Conservation (phyloP, 2,329 filamentous ascomycete genomes). For the Penicillium sp. region DNA sequence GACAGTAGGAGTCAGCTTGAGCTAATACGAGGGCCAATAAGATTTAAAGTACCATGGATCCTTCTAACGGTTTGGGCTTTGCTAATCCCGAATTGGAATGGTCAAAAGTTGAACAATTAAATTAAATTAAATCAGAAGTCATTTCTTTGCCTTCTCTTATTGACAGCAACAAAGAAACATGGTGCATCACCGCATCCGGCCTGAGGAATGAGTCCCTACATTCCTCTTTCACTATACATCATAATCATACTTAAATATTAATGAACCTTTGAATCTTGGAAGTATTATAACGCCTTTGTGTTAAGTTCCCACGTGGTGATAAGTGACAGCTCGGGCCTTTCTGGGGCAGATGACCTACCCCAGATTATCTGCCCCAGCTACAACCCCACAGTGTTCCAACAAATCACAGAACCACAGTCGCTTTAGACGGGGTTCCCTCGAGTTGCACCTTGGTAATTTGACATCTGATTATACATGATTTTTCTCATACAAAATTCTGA, state of each 20-base stretch:
- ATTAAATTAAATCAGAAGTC: too few relatives aligned
- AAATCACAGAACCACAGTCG: not conserved
- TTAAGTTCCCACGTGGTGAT: constrained; percentile 3
- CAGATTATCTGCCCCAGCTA: not conserved
- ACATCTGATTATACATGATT: too few relatives aligned
- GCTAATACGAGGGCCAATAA: constrained; percentile 1
- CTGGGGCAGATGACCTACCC: not conserved
- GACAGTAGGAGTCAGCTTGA: constrained; percentile 1
- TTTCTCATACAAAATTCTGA: too few relatives aligned
- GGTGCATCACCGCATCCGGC: not conserved
- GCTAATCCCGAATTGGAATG: not conserved
- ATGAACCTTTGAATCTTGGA: too few relatives aligned
- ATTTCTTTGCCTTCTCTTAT: not conserved
- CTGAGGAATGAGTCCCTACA: not conserved
- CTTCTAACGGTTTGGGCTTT: not conserved
- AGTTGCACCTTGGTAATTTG: too few relatives aligned
- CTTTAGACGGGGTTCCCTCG: too few relatives aligned
- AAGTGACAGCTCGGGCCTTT: constrained; percentile 1
- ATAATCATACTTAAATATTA: too few relatives aligned
- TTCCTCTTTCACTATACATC: too few relatives aligned
- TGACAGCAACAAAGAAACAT: not conserved
- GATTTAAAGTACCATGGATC: not conserved
- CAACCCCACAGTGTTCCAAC: not conserved
- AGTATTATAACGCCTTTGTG: not conserved
- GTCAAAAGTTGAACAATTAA: not conserved